phyloP scores from a whole-genome alignment of 1,139 yeast genomes.

The Eremothecium sinecaudum region DNA sequence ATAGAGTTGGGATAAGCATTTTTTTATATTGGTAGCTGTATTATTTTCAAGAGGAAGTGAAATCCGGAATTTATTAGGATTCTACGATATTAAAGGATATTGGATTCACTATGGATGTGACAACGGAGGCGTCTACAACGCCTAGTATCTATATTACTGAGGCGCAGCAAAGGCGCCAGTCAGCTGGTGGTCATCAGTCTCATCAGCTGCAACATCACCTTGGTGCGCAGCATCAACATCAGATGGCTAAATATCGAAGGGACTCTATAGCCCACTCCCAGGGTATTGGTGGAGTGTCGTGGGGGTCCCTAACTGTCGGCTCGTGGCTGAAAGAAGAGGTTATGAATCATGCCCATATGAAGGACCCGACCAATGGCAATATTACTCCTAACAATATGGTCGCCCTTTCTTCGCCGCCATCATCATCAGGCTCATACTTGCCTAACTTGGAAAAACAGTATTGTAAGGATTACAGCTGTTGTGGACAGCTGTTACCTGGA shows the following conservation, averaged over 20 bases:
- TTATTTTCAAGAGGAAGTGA: no score
- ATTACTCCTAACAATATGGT: conserved; percentile 25
- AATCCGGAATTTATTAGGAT: no score
- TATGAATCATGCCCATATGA: conserved; percentile 31
- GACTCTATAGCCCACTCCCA: conserved; percentile 93
- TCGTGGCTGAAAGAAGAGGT: conserved; percentile 95
- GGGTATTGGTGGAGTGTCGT: conserved; percentile 97
- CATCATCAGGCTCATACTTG: conserved; percentile 60
- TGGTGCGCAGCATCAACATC: conserved; percentile 22
- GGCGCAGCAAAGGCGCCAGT: conserved; percentile 2
- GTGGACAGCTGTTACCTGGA: conserved; percentile 87
- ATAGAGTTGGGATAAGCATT: no score
- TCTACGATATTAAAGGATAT: no score
- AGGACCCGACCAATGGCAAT: conserved; percentile 12
- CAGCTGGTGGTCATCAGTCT: conserved; percentile 2
- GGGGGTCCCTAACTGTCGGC: conserved; percentile 94
- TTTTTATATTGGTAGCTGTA: no score
- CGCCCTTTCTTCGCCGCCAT: conserved; percentile 47
- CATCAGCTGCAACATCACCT: conserved; percentile 6
- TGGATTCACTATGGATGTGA: conserved; percentile 5
- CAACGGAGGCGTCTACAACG: conserved; percentile 5
- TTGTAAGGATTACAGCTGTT: conserved; percentile 92
- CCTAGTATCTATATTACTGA: conserved; percentile 4
- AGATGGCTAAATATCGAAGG: conserved; percentile 51
- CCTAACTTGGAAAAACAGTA: conserved; percentile 93